A percentile compares a stretch with the other conserved stretches of the same genome.
Conservation (phyloP, 176 grass and related monocot species). For the Oryza nivara region DNA sequence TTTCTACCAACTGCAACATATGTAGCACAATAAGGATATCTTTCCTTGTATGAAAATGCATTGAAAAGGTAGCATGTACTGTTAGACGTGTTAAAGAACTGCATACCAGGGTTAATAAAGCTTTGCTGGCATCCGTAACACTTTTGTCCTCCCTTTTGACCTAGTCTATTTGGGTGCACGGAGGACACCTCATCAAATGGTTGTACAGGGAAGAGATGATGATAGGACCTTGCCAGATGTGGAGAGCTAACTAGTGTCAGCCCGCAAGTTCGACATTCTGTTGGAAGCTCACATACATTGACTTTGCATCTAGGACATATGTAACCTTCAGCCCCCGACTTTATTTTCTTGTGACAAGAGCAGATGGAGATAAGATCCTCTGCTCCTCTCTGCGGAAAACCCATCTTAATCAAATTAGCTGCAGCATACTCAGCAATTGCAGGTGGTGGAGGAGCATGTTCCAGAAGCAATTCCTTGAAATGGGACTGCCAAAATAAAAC, state of each 20-base stretch:
- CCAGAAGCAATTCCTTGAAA: slow-evolving; percentile 91
- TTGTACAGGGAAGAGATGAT: slow-evolving; percentile 92
- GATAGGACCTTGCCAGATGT: slow-evolving; percentile 93
- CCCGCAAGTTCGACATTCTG: slow-evolving; percentile 86
- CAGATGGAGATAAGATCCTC: slow-evolving; percentile 96
- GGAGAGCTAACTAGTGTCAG: slow-evolving; percentile 95
- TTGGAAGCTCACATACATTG: slow-evolving; percentile 91
- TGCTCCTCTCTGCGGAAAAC: slow-evolving; percentile 94
- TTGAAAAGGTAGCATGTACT: background rate
- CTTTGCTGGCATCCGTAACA: slow-evolving; percentile 90
- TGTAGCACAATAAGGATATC: background rate
- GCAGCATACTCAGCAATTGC: slow-evolving; percentile 97
- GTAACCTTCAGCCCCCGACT: slow-evolving; percentile 81
- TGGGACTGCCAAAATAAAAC: slow-evolving; percentile 69
- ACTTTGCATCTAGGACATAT: slow-evolving; percentile 99
- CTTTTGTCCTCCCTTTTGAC: slow-evolving; percentile 74
- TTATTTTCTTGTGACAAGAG: slow-evolving; percentile 95
- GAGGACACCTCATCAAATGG: slow-evolving; percentile 87
- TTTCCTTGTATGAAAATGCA: slow-evolving; percentile 15
- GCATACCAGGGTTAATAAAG: slow-evolving; percentile 71
- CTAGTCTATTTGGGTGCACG: slow-evolving; percentile 53
- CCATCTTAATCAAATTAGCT: slow-evolving; percentile 99
- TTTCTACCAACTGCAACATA: slow-evolving; percentile 15
- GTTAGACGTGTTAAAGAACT: slow-evolving; percentile 8
- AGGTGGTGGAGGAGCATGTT: slow-evolving; percentile 89